These are phyloP conservation scores for Carex kokanica DNA, from an alignment of 176 grass and related monocot genomes.

Conservation along the genomic window DNA sequence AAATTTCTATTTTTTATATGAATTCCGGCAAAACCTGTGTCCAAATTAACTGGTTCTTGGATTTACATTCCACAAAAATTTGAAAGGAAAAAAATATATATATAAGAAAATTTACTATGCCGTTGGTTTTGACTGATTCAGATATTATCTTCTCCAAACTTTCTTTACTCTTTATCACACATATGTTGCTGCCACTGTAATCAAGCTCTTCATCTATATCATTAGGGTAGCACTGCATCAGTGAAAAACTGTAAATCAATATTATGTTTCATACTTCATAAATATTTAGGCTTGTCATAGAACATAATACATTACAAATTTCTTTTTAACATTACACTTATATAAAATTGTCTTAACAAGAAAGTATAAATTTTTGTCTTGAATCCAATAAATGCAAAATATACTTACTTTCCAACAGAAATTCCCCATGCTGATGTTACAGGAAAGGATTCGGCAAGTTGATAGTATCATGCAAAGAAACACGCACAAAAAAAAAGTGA, in stretches of 20 bases:
- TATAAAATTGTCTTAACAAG: background rate
- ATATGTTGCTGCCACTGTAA: constrained; percentile 25
- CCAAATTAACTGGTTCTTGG: background rate
- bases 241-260: background rate
- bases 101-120: constrained; percentile 21
- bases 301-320: background rate
- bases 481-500: too few species aligned
- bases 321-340: background rate
- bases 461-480: too few species aligned
- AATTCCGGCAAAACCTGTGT: background rate
- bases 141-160: constrained; percentile 27
- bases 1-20: too few species aligned
- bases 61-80: background rate
- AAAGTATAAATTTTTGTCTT: background rate
- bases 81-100: background rate
- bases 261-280: background rate
- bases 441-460: too few species aligned
- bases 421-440: constrained; percentile 10
- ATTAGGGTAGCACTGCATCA: background rate
- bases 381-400: background rate
- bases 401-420: constrained; percentile 13
- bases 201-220: background rate
- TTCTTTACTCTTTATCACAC: constrained; percentile 20
- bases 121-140: constrained; percentile 25
- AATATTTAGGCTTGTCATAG: background rate